Conservation (phyloP, 768 basidiomycete species). For the Lactarius evosmus region DNA sequence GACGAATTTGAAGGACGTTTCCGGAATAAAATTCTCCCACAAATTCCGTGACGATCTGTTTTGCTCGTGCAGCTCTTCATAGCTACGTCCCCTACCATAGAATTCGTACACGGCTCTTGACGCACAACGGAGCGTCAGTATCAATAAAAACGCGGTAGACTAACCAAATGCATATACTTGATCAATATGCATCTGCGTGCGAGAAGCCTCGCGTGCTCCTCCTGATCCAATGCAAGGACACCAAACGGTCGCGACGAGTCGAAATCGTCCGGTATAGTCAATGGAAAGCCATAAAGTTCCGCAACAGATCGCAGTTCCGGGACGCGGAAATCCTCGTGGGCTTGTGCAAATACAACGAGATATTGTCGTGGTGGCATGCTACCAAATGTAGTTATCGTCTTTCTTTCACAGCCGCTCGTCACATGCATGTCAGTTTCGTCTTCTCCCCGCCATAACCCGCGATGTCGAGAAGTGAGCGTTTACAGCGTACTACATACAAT, state of each 20-base stretch:
- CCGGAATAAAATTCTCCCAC: slow-evolving; percentile 58
- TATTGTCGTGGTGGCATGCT: slow-evolving; percentile 34
- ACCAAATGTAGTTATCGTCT: not conserved
- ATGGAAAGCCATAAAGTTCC: slow-evolving; percentile 64
- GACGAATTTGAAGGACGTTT: slow-evolving; percentile 79
- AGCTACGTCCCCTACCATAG: slow-evolving; percentile 66
- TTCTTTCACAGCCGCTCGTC: not conserved
- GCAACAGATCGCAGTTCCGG: slow-evolving; percentile 80
- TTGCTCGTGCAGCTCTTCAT: slow-evolving; percentile 63
- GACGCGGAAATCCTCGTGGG: slow-evolving; percentile 76
- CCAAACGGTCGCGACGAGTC: slow-evolving; percentile 70
- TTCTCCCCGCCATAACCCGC: not conserved
- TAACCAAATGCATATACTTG: slow-evolving; percentile 52
- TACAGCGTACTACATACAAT: slow-evolving; percentile 23
- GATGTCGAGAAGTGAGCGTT: slow-evolving; percentile 9
- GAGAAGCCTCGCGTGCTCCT: slow-evolving; percentile 71
- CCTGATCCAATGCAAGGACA: slow-evolving; percentile 62
- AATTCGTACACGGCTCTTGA: slow-evolving; percentile 73
- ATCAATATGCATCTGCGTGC: slow-evolving; percentile 78
- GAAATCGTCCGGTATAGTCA: slow-evolving; percentile 44
- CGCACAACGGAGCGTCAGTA: not conserved
- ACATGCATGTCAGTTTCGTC: not conserved
- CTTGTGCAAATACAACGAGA: slow-evolving; percentile 77
- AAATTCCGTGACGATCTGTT: slow-evolving; percentile 43
- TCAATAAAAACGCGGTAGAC: not conserved